phyloP scores from a whole-genome alignment of 2,329 filamentous ascomycete species.

The Fusarium tuaranense region DNA sequence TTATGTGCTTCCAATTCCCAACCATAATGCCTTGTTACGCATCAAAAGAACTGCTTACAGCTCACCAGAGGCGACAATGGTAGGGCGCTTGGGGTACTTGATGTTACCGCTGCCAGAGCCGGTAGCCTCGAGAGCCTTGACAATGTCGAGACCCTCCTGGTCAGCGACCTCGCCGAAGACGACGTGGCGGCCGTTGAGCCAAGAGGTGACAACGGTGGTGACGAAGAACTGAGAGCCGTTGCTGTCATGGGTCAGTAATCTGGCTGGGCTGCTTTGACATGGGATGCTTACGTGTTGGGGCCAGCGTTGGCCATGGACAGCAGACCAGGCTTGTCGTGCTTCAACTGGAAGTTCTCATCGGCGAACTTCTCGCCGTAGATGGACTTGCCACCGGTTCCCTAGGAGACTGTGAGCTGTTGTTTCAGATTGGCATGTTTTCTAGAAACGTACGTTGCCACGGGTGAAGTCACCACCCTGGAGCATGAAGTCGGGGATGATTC shows the following conservation, averaged over 20 bases:
- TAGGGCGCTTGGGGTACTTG: slow-evolving; percentile 68
- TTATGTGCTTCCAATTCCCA: slow-evolving; percentile 30
- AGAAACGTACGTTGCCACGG: slow-evolving; percentile 80
- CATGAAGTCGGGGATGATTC: slow-evolving; percentile 94
- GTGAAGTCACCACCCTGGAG: slow-evolving; percentile 97
- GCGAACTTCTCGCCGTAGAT: slow-evolving; percentile 96
- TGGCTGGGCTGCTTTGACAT: not conserved
- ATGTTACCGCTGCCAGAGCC: slow-evolving; percentile 67
- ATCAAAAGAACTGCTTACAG: slow-evolving; percentile 51
- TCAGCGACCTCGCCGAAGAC: slow-evolving; percentile 82
- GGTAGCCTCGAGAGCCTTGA: slow-evolving; percentile 72
- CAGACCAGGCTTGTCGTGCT: slow-evolving; percentile 81
- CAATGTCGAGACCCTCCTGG: slow-evolving; percentile 60
- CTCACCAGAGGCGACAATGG: slow-evolving; percentile 67
- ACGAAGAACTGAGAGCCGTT: slow-evolving; percentile 99
- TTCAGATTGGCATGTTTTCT: not conserved
- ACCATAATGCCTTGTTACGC: slow-evolving; percentile 14
- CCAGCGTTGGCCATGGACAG: slow-evolving; percentile 97
- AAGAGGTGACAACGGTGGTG: slow-evolving; percentile 90
- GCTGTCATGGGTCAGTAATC: slow-evolving; percentile 62
- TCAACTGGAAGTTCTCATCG: slow-evolving; percentile 88
- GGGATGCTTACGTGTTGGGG: slow-evolving; percentile 82
- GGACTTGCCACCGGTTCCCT: slow-evolving; percentile 93
- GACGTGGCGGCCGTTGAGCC: slow-evolving; percentile 86
- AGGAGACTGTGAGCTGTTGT: slow-evolving; percentile 32